A percentile compares a stretch with the other conserved stretches of the same genome.
phyloP scores from a whole-genome alignment of 2,329 filamentous ascomycete genomes.

The Aspergillus clavatus region DNA sequence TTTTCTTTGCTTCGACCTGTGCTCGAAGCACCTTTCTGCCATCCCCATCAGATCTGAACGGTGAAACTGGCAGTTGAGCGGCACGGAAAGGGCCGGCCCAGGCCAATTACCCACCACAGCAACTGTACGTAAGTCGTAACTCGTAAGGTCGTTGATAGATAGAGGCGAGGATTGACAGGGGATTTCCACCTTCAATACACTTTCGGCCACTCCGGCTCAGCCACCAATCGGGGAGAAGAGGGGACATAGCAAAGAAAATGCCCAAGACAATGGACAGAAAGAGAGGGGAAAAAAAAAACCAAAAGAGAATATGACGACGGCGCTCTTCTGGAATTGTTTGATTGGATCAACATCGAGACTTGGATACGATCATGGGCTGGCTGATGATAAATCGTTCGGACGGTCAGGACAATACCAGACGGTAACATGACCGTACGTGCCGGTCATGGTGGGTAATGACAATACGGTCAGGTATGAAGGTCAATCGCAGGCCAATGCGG shows the following conservation, averaged over 20 bases:
- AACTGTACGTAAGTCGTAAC: conserved; percentile 5
- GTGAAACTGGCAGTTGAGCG: conserved; percentile 21
- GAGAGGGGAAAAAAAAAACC: background rate
- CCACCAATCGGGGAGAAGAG: conserved; percentile 4
- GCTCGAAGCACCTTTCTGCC: conserved; percentile 1
- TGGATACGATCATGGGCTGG: conserved; percentile 4
- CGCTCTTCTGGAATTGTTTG: background rate
- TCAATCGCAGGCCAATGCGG: conserved; percentile 7
- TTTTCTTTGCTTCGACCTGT: conserved; percentile 1
- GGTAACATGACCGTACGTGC: conserved; percentile 28
- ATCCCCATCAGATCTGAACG: conserved; percentile 6
- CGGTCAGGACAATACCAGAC: conserved; percentile 26
- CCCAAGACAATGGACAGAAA: conserved; percentile 3
- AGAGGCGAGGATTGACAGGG: conserved; percentile 14
- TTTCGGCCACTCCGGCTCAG: conserved; percentile 8
- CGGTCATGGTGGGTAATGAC: conserved; percentile 18
- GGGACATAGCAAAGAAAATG: conserved; percentile 16
- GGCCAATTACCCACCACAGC: conserved; percentile 15
- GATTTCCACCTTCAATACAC: conserved; percentile 4
- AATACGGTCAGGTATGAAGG: conserved; percentile 11
- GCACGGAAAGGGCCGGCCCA: conserved; percentile 37
- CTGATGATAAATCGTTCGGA: conserved; percentile 10
- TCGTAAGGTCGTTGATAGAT: conserved; percentile 1
- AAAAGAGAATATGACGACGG: background rate
- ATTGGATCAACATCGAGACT: background rate